Evolutionary conservation across 2,329 filamentous ascomycete genomes (phyloP), one percentile per base, ranked within the genome.

Genomic region (Ceratocystis variospora): DNA sequence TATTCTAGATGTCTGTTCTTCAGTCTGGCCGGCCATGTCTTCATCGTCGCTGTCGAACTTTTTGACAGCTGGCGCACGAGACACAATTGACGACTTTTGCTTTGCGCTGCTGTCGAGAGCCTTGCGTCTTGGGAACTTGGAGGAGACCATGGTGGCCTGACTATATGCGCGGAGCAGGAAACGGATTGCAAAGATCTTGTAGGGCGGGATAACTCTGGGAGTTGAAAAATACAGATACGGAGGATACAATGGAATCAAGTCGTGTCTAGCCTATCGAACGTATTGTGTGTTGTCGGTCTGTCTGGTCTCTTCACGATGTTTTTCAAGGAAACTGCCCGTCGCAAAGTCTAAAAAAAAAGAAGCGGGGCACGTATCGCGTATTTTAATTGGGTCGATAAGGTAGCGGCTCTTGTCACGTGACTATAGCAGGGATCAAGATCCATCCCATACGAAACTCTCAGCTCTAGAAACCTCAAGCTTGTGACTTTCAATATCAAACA

Each of bases 101-200:
- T 50, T 44, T 17, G 44, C 22, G 8, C 44, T 28, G 8, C 44
- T 45, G 37, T 63, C 46, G 28, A 50, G 48, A n/a, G 66, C 64
- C 45, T 69, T 66, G 64, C 69, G 70, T 63, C 67, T 66, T 25
- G 55, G 63, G 28, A 66, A 61, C 28, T 69, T 70, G 48, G 53
- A 46, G 48, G 25, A 28, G 37, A 53, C 62, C 61, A 67, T 63
- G 15, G 5, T 55, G 37, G 37, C 37, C 37, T 22, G 25, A 17
- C 57, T 12, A 15, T 28, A 15, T 25, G 25, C 41, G 22, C 22
- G 22, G 22, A 22, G 22, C 1, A 4, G 53, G 53, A 10, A 28
- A 12, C 15, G 25, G 53, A 57, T 4, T 4, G 10, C 3, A 0
- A 12, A 17, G 4, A 17, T 25, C n/a, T 53, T 53, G 0, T 53